These are phyloP conservation scores for Pyrenophora teres DNA, from an alignment of 2,329 filamentous ascomycete species.

Conservation along the genomic window DNA sequence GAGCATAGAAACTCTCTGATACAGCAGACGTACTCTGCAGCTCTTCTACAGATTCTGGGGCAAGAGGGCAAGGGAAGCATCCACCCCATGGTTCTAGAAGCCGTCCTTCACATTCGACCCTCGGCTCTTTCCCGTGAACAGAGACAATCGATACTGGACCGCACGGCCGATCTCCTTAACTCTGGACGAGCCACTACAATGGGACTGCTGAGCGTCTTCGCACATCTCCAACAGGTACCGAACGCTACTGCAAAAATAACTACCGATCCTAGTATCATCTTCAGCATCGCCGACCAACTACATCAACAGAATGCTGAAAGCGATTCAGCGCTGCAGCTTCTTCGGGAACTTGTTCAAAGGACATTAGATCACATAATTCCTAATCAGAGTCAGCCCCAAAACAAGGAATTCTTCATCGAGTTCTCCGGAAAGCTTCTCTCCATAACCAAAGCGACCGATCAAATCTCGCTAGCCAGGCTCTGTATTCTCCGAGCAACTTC, in stretches of 20 bases:
- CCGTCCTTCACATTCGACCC: slow-evolving; percentile 30
- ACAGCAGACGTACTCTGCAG: slow-evolving; percentile 26
- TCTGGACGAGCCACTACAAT: slow-evolving; percentile 11
- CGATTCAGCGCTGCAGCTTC: slow-evolving; percentile 20
- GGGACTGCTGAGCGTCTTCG: slow-evolving; percentile 32
- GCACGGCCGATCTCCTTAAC: slow-evolving; percentile 25
- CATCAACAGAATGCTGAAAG: slow-evolving; percentile 20
- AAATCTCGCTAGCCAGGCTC: slow-evolving; percentile 29
- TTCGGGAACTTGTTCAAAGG: slow-evolving; percentile 33
- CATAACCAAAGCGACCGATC: slow-evolving; percentile 23
- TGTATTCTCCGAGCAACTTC: slow-evolving; percentile 35
- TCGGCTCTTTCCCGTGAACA: slow-evolving; percentile 36
- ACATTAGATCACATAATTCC: slow-evolving; percentile 38
- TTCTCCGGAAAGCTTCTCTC: slow-evolving; percentile 29
- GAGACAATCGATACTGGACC: slow-evolving; percentile 41
- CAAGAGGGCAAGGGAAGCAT: slow-evolving; percentile 9
- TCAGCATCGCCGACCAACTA: slow-evolving; percentile 35
- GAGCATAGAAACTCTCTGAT: slow-evolving; percentile 21
- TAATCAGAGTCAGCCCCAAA: slow-evolving; percentile 43
- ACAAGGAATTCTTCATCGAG: slow-evolving; percentile 37
- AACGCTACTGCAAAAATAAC: slow-evolving; percentile 45
- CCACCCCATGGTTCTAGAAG: slow-evolving; percentile 18
- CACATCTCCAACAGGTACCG: slow-evolving; percentile 40
- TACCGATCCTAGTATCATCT: slow-evolving; percentile 29
- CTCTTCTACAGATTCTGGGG: slow-evolving; percentile 23